Base-by-base conservation (phyloP, 2,329 filamentous ascomycete genomes). In the Beauveria varroae region DNA sequence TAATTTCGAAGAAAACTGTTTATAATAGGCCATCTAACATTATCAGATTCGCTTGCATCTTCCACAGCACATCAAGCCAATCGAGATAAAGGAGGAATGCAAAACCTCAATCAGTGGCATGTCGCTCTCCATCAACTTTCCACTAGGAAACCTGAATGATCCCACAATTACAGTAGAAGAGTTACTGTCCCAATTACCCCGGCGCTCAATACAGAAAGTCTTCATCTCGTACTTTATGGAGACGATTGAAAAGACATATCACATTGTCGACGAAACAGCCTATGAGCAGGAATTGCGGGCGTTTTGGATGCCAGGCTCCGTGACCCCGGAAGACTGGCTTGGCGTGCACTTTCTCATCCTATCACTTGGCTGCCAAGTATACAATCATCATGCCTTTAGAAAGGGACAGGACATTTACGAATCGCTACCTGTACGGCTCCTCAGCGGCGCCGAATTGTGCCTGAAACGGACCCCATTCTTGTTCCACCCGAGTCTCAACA, bases 111-210 rank as follows among this genome's bases (percentile, higher is more conserved):
- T 58, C 16, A 46, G 41, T 24, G 26, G 30, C 14, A 50, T 64
- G 37, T 50, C 57, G 14, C 37, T 62, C 4, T 62, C 63, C 28
- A 58, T 64, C 46, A 64, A 64, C 41, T 64, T 60, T 49, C 63
- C 63, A 6, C 57, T 61, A 16, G 53, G 63, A 34, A 26, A 50
- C 26, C 28, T 51, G 8, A 43, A 55, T 16, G 50, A 51, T 14
- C 16, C 26, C 30, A 22, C 51, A 9, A 37, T 58, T 8, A 50
- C 62, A 2, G 44, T 61, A 3, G 40, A 44, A n/a, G 52, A 53
- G 1, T 20, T 63, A 12, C 55, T 57, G 8, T 37, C 34, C 4
- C 44, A 57, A n/a, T 41, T 57, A 8, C 55, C 55, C 6, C 22
- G 40, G 51, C 24, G 47, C 3, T 49, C 60, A 3, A 44, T 57